Evolutionary conservation across 2,329 filamentous ascomycete genomes (phyloP).

Genomic region (Colletotrichum tanaceti): DNA sequence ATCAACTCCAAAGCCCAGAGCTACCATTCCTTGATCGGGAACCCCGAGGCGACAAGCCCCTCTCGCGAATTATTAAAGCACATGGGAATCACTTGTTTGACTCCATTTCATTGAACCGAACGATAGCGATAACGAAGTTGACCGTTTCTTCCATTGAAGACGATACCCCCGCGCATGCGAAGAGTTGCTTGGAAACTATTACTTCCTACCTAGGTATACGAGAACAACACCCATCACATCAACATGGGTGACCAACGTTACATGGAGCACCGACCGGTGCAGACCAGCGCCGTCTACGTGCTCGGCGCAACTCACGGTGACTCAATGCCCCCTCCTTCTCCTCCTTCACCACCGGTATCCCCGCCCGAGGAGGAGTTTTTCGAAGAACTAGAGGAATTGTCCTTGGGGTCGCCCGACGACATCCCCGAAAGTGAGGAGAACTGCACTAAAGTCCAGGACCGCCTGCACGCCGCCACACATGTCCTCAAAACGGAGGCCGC

Average conservation of each 20-base stretch:
- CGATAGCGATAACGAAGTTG: conserved; percentile 27
- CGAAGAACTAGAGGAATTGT: conserved; percentile 39
- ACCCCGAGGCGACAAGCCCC: not conserved
- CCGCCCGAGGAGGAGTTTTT: conserved; percentile 35
- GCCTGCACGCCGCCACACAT: conserved; percentile 76
- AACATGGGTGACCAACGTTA: conserved; percentile 39
- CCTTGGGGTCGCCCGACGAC: conserved; percentile 37
- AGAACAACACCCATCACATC: not conserved
- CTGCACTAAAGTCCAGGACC: conserved; percentile 45
- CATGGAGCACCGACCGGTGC: conserved; percentile 56
- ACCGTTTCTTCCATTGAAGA: conserved; percentile 9
- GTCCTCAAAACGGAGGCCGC: conserved; percentile 88
- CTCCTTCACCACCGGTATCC: conserved; percentile 55
- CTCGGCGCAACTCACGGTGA: conserved; percentile 53
- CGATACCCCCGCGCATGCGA: not conserved
- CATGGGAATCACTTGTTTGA: not conserved
- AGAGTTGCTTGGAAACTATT: too few species aligned
- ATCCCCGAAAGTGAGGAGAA: conserved; percentile 42
- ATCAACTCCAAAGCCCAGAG: conserved; percentile 2
- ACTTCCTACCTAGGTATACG: not conserved
- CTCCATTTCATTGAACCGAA: conserved; percentile 4
- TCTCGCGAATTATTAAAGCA: conserved; percentile 3
- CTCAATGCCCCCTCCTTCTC: conserved; percentile 61
- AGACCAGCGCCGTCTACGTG: conserved; percentile 64
- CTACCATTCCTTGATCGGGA: not conserved